A percentile compares a stretch with the other conserved stretches of the same genome.
phyloP scores from a whole-genome alignment of 345 rosid genomes.

The Turritis glabra region DNA sequence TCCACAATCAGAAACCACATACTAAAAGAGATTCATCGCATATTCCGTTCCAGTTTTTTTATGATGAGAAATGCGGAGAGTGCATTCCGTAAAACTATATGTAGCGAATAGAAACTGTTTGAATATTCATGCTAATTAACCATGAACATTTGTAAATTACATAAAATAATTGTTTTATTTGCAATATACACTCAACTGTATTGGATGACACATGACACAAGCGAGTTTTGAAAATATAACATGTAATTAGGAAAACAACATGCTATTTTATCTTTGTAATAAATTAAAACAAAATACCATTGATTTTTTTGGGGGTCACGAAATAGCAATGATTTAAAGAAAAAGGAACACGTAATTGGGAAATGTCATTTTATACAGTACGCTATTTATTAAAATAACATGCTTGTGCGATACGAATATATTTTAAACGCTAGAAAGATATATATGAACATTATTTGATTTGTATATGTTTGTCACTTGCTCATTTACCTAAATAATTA shows the following conservation, averaged over 20 bases:
- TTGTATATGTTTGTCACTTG: no score
- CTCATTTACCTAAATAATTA: not conserved
- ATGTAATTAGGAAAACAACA: no score
- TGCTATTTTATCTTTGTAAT: no score
- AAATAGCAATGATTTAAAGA: not conserved
- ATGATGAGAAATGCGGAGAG: not conserved
- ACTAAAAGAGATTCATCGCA: slow-evolving; percentile 22
- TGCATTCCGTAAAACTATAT: not conserved
- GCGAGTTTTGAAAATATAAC: no score
- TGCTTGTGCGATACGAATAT: not conserved
- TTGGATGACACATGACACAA: no score
- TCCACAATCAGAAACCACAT: not conserved
- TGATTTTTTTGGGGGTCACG: not conserved
- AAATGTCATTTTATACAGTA: not conserved
- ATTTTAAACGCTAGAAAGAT: not conserved
- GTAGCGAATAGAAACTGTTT: not conserved
- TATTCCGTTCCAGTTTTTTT: not conserved
- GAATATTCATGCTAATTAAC: not conserved
- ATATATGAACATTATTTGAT: no score
- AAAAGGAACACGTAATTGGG: not conserved
- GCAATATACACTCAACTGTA: not conserved
- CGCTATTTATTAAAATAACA: not conserved
- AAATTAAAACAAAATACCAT: not conserved
- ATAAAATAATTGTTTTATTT: not conserved
- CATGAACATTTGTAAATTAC: not conserved